A percentile compares a stretch with the other conserved stretches of the same genome.
These are phyloP conservation scores for Dunaliella sp. DNA, from an alignment of 139 green algal genomes.

Conservation along the genomic window DNA sequence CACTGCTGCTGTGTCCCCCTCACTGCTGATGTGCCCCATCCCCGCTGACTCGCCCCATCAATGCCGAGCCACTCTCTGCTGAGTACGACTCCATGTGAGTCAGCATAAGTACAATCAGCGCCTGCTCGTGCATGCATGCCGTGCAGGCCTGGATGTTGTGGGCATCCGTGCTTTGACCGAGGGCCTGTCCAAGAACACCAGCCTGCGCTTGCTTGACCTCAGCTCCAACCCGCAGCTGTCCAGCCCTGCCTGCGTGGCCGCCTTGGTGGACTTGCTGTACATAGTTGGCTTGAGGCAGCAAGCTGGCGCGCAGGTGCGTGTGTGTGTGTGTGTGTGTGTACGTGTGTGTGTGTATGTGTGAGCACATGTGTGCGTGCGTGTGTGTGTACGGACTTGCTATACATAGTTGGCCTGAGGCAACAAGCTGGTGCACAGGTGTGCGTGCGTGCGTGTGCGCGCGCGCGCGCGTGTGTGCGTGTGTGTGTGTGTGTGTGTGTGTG, in stretches of 20 bases:
- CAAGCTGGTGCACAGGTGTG: background rate
- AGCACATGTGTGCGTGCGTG: background rate
- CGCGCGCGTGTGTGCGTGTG: background rate
- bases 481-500: background rate
- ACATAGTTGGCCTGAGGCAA: background rate
- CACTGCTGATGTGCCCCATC: too few species aligned
- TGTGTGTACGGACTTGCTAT: background rate
- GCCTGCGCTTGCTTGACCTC: background rate
- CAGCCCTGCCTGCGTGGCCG: background rate
- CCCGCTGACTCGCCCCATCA: too few species aligned
- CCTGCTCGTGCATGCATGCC: too few species aligned
- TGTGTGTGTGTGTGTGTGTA: background rate
- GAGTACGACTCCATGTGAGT: too few species aligned
- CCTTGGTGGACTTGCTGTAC: background rate
- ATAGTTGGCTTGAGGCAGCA: background rate
- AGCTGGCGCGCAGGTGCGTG: background rate
- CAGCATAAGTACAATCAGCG: too few species aligned
- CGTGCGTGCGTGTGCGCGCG: background rate
- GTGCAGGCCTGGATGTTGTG: background rate
- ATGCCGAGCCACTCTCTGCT: too few species aligned
- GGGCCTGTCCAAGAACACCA: background rate
- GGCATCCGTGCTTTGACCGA: constrained; percentile 1
- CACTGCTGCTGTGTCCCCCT: too few species aligned
- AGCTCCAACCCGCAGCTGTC: background rate
- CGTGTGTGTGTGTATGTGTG: background rate